These are phyloP conservation scores for Lasiosphaeris hirsuta DNA, from an alignment of 495 filamentous ascomycete genomes.

Conservation along the genomic window DNA sequence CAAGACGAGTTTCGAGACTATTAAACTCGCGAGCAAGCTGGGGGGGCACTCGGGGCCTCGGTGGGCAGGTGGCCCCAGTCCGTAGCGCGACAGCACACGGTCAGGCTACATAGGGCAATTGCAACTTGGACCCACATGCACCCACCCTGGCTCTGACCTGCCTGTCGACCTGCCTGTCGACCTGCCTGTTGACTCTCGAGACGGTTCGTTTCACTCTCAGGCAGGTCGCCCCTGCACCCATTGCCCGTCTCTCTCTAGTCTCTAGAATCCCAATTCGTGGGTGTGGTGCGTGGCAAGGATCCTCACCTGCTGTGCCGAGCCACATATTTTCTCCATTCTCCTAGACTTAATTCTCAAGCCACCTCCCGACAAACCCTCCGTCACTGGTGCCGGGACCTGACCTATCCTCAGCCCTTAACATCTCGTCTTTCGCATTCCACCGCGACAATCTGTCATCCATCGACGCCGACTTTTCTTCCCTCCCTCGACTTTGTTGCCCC, in stretches of 20 bases:
- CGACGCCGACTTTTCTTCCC: not conserved
- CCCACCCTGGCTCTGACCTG: not conserved
- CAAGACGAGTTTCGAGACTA: too few species aligned
- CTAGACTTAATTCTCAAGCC: conserved; percentile 18
- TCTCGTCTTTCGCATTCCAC: conserved; percentile 11
- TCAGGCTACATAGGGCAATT: not conserved
- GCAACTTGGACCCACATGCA: not conserved
- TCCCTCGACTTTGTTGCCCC: not conserved
- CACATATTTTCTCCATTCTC: conserved; percentile 25
- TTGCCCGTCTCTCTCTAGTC: conserved; percentile 7
- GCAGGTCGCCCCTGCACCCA: conserved; percentile 13
- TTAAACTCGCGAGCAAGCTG: too few species aligned
- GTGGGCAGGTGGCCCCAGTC: not conserved
- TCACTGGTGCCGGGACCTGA: conserved; percentile 9
- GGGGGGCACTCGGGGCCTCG: not conserved
- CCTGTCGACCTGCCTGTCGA: too few species aligned
- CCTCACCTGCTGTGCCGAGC: conserved; percentile 27
- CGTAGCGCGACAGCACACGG: not conserved
- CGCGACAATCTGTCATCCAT: not conserved
- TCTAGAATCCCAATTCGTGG: conserved; percentile 8
- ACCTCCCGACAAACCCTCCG: conserved; percentile 8
- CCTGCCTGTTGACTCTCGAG: not conserved
- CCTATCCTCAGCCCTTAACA: conserved; percentile 5
- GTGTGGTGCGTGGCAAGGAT: conserved; percentile 8
- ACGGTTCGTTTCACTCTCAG: conserved; percentile 35